Conservation (phyloP, 495 filamentous ascomycete genomes). For the Xylaria telfairii region DNA sequence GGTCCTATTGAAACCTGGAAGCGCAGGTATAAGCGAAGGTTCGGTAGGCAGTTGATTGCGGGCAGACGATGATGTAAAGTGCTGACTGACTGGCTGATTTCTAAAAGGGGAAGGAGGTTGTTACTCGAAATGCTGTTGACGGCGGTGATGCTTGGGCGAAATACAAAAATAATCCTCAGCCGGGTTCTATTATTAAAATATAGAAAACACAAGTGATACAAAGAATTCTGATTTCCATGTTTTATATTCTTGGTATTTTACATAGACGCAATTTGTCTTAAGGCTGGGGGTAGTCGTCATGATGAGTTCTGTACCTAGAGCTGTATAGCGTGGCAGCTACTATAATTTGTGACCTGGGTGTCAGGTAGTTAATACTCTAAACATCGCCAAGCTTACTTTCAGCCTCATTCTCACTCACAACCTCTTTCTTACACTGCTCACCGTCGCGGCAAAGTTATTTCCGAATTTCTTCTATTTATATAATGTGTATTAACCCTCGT, state of each 20-base stretch:
- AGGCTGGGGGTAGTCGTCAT: not conserved
- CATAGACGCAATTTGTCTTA: not conserved
- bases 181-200: not conserved
- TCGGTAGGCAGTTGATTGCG: not conserved
- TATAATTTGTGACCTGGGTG: not conserved
- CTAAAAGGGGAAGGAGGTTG: not conserved
- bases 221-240: not conserved
- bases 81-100: not conserved
- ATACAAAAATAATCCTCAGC: not conserved
- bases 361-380: not conserved
- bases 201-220: not conserved
- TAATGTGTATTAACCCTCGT: not conserved
- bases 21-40: too few species aligned
- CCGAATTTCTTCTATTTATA: not conserved
- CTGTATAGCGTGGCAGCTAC: not conserved
- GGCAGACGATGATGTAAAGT: not conserved
- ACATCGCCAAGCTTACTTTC: not conserved
- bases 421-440: not conserved
- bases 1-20: not conserved
- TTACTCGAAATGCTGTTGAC: not conserved
- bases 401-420: not conserved
- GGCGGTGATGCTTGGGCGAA: not conserved
- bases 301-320: not conserved
- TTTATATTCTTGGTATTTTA: not conserved
- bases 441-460: too few species aligned